These are phyloP conservation scores for button mushroom (Agaricus bisporus) DNA, from an alignment of 768 basidiomycete species.

Conservation along the genomic window DNA sequence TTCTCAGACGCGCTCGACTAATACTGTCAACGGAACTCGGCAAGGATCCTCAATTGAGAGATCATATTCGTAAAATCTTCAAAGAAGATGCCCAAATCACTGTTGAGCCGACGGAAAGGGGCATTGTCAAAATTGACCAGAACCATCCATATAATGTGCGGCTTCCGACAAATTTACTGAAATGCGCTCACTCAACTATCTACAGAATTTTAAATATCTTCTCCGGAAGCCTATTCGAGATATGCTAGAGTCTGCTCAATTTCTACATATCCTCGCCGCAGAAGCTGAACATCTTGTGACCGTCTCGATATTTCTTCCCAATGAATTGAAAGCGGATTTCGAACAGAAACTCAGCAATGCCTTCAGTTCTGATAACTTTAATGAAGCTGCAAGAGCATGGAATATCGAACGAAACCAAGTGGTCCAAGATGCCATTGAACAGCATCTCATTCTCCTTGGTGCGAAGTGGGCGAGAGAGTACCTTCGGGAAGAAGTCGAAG, in stretches of 20 bases:
- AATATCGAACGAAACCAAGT: conserved; percentile 79
- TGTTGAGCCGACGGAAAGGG: conserved; percentile 84
- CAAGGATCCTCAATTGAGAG: conserved; percentile 85
- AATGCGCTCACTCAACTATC: conserved; percentile 6
- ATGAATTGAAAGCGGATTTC: conserved; percentile 57
- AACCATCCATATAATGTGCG: conserved; percentile 67
- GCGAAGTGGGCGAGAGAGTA: conserved; percentile 88
- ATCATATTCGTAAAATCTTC: conserved; percentile 71
- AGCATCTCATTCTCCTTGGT: conserved; percentile 78
- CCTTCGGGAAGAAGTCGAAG: conserved; percentile 87
- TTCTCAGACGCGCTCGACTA: conserved; percentile 70
- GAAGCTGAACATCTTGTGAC: conserved; percentile 86
- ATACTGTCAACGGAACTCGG: conserved; percentile 87
- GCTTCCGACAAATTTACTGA: conserved; percentile 9
- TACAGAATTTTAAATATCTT: conserved; percentile 93
- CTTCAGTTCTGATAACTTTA: conserved; percentile 79
- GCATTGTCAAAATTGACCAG: conserved; percentile 70
- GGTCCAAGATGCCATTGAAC: conserved; percentile 71
- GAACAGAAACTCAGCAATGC: conserved; percentile 74
- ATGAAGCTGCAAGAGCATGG: conserved; percentile 85
- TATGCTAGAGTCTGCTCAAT: conserved; percentile 71
- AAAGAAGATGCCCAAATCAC: conserved; percentile 69
- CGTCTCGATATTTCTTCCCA: conserved; percentile 61
- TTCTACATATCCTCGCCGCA: conserved; percentile 85
- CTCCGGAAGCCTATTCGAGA: conserved; percentile 65